Conservation (phyloP, 768 basidiomycete species). For the Dacryopinax primogenitus region DNA sequence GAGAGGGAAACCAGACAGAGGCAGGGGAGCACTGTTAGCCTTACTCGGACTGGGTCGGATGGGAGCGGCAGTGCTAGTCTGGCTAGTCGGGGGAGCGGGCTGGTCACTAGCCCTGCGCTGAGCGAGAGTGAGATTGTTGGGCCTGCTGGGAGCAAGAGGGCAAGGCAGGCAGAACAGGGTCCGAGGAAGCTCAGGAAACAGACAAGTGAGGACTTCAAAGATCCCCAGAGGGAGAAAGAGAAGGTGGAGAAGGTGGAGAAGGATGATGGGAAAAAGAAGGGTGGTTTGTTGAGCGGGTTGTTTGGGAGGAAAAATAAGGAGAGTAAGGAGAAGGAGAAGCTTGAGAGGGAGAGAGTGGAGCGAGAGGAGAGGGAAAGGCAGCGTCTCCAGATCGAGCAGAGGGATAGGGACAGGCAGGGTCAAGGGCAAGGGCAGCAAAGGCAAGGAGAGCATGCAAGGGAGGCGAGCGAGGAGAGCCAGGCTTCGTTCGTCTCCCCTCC, state of each 20-base stretch:
- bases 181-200: constrained; percentile 20
- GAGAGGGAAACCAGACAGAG: neutral
- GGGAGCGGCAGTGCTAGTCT: neutral
- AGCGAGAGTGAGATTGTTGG: constrained; percentile 27
- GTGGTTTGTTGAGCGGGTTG: constrained; percentile 55
- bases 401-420: constrained; percentile 29
- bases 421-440: constrained; percentile 16
- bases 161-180: constrained; percentile 41
- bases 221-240: constrained; percentile 26
- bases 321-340: constrained; percentile 27
- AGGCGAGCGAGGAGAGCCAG: constrained; percentile 6
- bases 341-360: constrained; percentile 17
- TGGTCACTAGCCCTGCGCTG: constrained; percentile 27
- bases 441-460: neutral
- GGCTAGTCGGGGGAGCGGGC: neutral
- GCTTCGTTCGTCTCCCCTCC: constrained; percentile 5
- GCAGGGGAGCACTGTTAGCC: neutral
- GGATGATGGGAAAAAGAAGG: constrained; percentile 22
- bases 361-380: constrained; percentile 19
- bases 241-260: constrained; percentile 35
- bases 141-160: constrained; percentile 32
- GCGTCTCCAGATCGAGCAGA: constrained; percentile 23
- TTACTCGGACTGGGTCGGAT: neutral
- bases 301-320: constrained; percentile 69
- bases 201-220: constrained; percentile 4